These are phyloP conservation scores for Lipomyces yamadae DNA, from an alignment of 805 yeast species.

Conservation along the genomic window DNA sequence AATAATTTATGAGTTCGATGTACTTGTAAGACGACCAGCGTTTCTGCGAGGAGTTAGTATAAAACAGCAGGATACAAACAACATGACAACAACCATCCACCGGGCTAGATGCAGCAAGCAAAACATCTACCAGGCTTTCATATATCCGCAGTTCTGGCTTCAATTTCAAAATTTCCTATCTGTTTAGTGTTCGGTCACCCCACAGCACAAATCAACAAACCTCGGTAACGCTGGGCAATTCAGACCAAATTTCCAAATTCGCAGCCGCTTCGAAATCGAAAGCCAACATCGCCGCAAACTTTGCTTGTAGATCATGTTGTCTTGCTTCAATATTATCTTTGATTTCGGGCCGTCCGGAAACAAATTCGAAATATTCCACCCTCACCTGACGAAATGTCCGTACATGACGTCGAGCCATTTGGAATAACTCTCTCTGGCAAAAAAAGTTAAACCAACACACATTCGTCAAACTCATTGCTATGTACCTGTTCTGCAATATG, in stretches of 20 bases:
- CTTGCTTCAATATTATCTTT: not conserved
- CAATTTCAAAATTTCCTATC: conserved; percentile 8
- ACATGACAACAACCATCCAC: conserved; percentile 14
- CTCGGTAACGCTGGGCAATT: conserved; percentile 10
- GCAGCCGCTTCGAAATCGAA: conserved; percentile 32
- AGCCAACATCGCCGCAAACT: conserved; percentile 17
- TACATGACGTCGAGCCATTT: conserved; percentile 13
- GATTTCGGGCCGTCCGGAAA: not conserved
- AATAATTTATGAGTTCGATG: not conserved
- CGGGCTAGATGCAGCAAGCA: conserved; percentile 21
- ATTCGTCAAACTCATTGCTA: not conserved
- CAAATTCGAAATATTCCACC: conserved; percentile 2
- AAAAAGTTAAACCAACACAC: not conserved
- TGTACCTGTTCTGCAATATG: conserved; percentile 17
- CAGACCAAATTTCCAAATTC: conserved; percentile 20
- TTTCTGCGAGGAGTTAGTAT: conserved; percentile 18
- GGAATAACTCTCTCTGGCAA: conserved; percentile 8
- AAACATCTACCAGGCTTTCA: conserved; percentile 27
- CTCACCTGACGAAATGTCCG: conserved; percentile 4
- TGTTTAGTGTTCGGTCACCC: not conserved
- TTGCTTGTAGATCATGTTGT: conserved; percentile 5
- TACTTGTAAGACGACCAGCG: conserved; percentile 20
- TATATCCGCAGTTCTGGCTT: conserved; percentile 9
- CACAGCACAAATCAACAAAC: conserved; percentile 3
- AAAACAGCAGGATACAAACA: not conserved